Evolutionary conservation across 768 basidiomycete species (phyloP).

Genomic region (Auricularia sp.): DNA sequence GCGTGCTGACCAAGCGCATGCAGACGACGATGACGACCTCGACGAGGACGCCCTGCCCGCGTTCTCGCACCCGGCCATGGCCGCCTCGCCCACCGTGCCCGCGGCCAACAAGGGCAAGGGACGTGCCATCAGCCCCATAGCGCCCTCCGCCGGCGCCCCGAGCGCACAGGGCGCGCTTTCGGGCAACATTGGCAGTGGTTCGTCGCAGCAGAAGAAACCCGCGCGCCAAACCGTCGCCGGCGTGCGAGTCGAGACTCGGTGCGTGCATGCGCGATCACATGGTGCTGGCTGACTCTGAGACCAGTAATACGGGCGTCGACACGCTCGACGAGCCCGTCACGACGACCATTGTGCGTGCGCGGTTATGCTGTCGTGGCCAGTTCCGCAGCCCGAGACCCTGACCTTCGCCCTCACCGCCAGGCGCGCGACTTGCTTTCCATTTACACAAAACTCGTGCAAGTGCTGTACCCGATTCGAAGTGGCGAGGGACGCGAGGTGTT

Average conservation of each 20-base stretch:
- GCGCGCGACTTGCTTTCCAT: slow-evolving; percentile 83
- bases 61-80: slow-evolving; percentile 55
- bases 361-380: slow-evolving; percentile 3
- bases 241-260: slow-evolving; percentile 83
- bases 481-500: slow-evolving; percentile 70
- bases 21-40: slow-evolving; percentile 73
- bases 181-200: slow-evolving; percentile 58
- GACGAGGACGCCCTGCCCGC: slow-evolving; percentile 75
- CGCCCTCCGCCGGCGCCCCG: slow-evolving; percentile 19
- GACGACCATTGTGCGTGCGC: slow-evolving; percentile 65
- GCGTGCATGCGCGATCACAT: slow-evolving; percentile 13
- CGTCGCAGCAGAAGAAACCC: slow-evolving; percentile 28
- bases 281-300: background rate
- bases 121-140: slow-evolving; percentile 43
- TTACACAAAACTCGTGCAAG: slow-evolving; percentile 86
- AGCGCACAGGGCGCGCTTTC: slow-evolving; percentile 35
- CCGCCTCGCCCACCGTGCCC: slow-evolving; percentile 27
- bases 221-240: slow-evolving; percentile 66
- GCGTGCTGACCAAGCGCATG: slow-evolving; percentile 5
- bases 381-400: background rate
- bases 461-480: slow-evolving; percentile 72
- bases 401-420: slow-evolving; percentile 28
- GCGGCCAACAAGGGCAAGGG: slow-evolving; percentile 60
- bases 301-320: slow-evolving; percentile 69
- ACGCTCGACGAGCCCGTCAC: slow-evolving; percentile 90